phyloP scores from a whole-genome alignment of 2,329 filamentous ascomycete species.

The Verticillium alfalfae region DNA sequence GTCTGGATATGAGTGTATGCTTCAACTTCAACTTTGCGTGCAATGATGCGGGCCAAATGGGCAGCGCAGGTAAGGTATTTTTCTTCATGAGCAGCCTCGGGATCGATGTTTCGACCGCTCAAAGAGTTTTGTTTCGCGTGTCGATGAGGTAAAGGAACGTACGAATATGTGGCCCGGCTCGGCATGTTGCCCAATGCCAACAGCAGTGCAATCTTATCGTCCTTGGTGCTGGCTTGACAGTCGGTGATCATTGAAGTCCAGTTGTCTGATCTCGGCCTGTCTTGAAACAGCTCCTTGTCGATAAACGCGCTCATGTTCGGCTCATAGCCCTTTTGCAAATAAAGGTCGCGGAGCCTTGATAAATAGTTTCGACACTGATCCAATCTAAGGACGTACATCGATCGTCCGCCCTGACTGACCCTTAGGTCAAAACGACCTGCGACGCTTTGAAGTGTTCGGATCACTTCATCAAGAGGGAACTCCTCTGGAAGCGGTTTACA shows the following conservation, averaged over 20 bases:
- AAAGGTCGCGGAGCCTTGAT: conserved; percentile 26
- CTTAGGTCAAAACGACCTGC: conserved; percentile 35
- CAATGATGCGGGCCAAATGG: conserved; percentile 36
- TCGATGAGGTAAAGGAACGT: conserved; percentile 17
- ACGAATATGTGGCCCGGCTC: conserved; percentile 34
- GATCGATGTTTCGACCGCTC: conserved; percentile 29
- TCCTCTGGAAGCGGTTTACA: conserved; percentile 31
- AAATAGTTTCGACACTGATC: conserved; percentile 32
- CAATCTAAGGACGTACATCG: conserved; percentile 33
- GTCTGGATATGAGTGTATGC: conserved; percentile 35
- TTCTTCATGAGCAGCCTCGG: conserved; percentile 23
- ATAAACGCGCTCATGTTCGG: conserved; percentile 36
- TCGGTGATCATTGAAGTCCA: conserved; percentile 32
- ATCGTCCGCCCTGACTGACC: conserved; percentile 31
- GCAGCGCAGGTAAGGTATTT: conserved; percentile 33
- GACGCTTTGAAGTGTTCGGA: conserved; percentile 27
- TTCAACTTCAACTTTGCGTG: conserved; percentile 38
- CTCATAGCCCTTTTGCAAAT: conserved; percentile 22
- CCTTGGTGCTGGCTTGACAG: conserved; percentile 28
- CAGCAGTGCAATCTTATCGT: conserved; percentile 32
- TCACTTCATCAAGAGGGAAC: conserved; percentile 28
- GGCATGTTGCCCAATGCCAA: conserved; percentile 39
- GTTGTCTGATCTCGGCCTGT: conserved; percentile 5
- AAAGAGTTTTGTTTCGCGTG: neutral
- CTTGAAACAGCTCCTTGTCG: conserved; percentile 28